Percentiles rank a stretch among this genome's conserved stretches.
Conservation (phyloP, 768 basidiomycete genomes). For the Ramaria sp. region DNA sequence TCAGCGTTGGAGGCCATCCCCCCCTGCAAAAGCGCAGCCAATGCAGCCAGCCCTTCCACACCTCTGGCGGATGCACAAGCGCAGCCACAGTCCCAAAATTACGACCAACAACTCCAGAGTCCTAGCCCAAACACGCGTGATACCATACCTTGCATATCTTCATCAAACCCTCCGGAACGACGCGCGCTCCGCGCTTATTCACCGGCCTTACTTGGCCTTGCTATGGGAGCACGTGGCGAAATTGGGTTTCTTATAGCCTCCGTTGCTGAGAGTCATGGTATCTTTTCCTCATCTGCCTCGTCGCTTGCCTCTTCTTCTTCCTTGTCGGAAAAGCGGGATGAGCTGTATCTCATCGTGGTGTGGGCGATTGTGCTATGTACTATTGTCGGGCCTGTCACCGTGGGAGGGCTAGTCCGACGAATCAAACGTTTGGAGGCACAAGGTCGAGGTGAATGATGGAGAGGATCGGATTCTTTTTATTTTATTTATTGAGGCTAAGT, state of each 20-base stretch:
- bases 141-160: background rate
- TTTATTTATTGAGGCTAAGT: too few relatives aligned
- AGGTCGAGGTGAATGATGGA: background rate
- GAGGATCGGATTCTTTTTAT: too few relatives aligned
- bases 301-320: slow-evolving; percentile 11
- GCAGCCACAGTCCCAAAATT: too few relatives aligned
- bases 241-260: slow-evolving; percentile 52
- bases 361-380: slow-evolving; percentile 50
- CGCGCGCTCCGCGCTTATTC: slow-evolving; percentile 12
- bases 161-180: background rate
- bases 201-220: slow-evolving; percentile 37
- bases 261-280: slow-evolving; percentile 18
- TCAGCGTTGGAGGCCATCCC: too few relatives aligned
- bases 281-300: slow-evolving; percentile 24
- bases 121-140: background rate
- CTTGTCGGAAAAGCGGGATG: slow-evolving; percentile 18
- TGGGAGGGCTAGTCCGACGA: slow-evolving; percentile 16
- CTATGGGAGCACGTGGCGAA: slow-evolving; percentile 60
- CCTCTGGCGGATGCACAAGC: too few relatives aligned
- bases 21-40: too few relatives aligned
- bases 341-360: slow-evolving; percentile 41
- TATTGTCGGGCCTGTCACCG: slow-evolving; percentile 31
- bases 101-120: background rate
- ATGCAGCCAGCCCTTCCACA: too few relatives aligned
- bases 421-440: slow-evolving; percentile 7